phyloP scores from a whole-genome alignment of 305 asterid genomes.

The Fraxinus nigra region DNA sequence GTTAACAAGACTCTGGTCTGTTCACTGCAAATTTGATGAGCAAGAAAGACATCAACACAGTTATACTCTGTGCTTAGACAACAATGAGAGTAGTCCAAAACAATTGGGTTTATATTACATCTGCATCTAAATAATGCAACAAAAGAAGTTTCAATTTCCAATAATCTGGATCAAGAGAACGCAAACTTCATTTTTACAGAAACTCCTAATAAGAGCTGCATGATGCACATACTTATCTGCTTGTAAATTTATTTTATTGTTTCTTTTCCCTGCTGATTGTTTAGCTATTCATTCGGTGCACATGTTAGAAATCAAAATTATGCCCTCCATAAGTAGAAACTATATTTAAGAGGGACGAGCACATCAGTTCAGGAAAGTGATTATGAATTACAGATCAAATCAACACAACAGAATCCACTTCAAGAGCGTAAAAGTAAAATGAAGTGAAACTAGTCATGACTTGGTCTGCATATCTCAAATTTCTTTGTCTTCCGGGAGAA shows the following conservation, averaged over 20 bases:
- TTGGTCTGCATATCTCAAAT: not conserved
- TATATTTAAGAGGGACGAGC: not conserved
- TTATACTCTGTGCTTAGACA: not conserved
- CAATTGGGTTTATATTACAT: not conserved
- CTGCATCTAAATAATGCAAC: not conserved
- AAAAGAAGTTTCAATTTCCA: not conserved
- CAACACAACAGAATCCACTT: not conserved
- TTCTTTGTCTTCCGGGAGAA: not conserved
- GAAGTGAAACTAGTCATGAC: not conserved
- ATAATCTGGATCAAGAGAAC: not conserved
- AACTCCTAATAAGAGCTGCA: not conserved
- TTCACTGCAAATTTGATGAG: slow-evolving; percentile 41
- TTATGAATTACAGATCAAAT: not conserved
- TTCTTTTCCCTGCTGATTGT: not conserved
- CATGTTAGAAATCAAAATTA: not conserved
- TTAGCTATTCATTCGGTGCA: not conserved
- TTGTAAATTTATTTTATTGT: not conserved
- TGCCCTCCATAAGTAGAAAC: not conserved
- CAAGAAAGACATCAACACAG: slow-evolving; percentile 16
- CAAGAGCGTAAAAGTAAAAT: not conserved
- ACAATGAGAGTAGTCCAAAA: not conserved
- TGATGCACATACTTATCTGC: not conserved
- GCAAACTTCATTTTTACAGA: not conserved
- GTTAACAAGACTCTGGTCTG: slow-evolving; percentile 68
- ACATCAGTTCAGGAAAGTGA: not conserved